These are phyloP conservation scores for Elaeagnus macrophylla DNA, from an alignment of 306 rosid species.

Conservation along the genomic window DNA sequence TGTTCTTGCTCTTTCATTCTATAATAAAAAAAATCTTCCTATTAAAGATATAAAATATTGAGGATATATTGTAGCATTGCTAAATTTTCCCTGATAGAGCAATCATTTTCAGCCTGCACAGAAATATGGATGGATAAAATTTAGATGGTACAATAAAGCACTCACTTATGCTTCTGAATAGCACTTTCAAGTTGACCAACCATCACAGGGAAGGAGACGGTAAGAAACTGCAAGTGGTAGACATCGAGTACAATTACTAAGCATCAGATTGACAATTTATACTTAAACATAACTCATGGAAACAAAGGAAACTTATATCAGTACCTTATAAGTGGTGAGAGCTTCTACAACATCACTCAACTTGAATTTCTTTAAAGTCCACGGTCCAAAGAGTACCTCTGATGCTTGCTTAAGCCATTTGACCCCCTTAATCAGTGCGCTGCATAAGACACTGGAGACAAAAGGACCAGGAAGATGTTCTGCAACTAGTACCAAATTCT, in stretches of 20 bases:
- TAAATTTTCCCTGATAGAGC: too few relatives aligned
- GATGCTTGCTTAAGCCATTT: constrained; percentile 71
- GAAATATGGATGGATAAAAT: not conserved
- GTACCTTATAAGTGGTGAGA: constrained; percentile 51
- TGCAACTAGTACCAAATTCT: constrained; percentile 39
- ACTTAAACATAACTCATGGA: not conserved
- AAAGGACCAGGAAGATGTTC: constrained; percentile 33
- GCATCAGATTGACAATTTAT: not conserved
- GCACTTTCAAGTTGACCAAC: constrained; percentile 56
- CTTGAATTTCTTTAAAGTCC: constrained; percentile 39
- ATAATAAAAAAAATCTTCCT: too few relatives aligned
- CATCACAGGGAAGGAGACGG: constrained; percentile 40
- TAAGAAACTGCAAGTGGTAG: constrained; percentile 46
- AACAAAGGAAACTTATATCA: constrained; percentile 4
- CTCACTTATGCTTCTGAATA: constrained; percentile 68
- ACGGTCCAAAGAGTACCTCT: constrained; percentile 40
- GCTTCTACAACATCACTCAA: constrained; percentile 63
- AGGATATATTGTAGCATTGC: too few relatives aligned
- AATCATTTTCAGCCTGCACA: not conserved
- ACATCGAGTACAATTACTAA: constrained; percentile 7
- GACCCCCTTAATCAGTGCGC: constrained; percentile 44
- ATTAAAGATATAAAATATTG: too few relatives aligned
- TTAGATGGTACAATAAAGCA: constrained; percentile 11
- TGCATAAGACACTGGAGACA: constrained; percentile 46
- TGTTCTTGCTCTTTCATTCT: not conserved